Evolutionary conservation across 2,329 filamentous ascomycete genomes (phyloP).

Genomic region (Aspergillus piperis): DNA sequence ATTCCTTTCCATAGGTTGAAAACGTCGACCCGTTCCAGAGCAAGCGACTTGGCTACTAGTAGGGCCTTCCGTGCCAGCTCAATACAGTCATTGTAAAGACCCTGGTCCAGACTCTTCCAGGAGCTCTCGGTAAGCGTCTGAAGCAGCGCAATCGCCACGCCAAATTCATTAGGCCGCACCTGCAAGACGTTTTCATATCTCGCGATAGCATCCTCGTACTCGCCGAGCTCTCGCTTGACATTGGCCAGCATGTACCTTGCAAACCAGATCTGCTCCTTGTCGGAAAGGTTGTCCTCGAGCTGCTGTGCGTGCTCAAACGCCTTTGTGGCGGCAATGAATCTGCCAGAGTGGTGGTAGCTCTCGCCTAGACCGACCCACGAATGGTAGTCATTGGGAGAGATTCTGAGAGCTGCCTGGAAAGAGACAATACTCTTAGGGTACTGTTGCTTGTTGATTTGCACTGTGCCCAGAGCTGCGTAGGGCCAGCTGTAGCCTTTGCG

Average conservation of each 20-base stretch:
- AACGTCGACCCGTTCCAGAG: constrained; percentile 62
- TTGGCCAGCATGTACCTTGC: constrained; percentile 96
- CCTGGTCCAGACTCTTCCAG: constrained; percentile 74
- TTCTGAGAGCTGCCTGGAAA: constrained; percentile 84
- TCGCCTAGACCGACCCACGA: constrained; percentile 97
- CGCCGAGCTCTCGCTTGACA: constrained; percentile 87
- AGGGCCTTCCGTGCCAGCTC: constrained; percentile 71
- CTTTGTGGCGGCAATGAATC: constrained; percentile 90
- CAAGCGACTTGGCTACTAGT: constrained; percentile 64
- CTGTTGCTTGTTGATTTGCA: constrained; percentile 91
- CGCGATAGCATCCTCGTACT: constrained; percentile 77
- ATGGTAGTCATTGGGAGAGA: constrained; percentile 84
- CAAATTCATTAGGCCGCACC: constrained; percentile 72
- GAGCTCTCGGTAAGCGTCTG: constrained; percentile 86
- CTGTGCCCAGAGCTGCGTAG: constrained; percentile 87
- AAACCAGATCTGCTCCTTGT: constrained; percentile 79
- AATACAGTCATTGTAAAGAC: constrained; percentile 80
- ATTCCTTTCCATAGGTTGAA: constrained; percentile 97
- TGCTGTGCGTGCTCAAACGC: constrained; percentile 83
- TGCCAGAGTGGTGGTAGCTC: constrained; percentile 90
- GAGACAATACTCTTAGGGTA: constrained; percentile 86
- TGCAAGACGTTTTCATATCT: constrained; percentile 74
- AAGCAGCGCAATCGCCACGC: constrained; percentile 81
- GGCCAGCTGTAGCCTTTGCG: constrained; percentile 94
- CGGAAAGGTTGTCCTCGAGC: constrained; percentile 63